A percentile compares a stretch with the other conserved stretches of the same genome.
phyloP scores from a whole-genome alignment of 2,329 filamentous ascomycete genomes.

The Dendrostoma leiphaemia region DNA sequence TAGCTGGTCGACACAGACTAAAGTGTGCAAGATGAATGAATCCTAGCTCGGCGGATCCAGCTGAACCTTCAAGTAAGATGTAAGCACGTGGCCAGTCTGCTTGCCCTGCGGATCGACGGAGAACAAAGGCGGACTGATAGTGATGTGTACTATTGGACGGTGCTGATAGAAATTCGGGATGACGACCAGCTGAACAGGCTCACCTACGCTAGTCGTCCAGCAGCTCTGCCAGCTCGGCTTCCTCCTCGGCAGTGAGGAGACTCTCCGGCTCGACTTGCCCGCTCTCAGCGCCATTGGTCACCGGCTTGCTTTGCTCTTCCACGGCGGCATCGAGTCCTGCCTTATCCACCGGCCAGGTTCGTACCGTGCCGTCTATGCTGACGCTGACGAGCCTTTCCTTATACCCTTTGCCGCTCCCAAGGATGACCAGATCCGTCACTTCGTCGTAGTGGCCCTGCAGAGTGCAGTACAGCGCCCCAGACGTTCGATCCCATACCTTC shows the following conservation, averaged over 20 bases:
- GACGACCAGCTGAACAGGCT: neutral
- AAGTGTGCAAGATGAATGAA: neutral
- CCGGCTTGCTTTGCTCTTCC: slow-evolving; percentile 48
- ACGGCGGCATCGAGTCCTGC: slow-evolving; percentile 50
- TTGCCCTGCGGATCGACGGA: too few species aligned
- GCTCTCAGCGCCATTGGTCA: slow-evolving; percentile 48
- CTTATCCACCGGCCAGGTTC: slow-evolving; percentile 76
- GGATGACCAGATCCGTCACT: slow-evolving; percentile 74
- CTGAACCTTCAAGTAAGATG: too few species aligned
- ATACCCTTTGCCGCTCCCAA: slow-evolving; percentile 39
- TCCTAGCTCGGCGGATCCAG: neutral
- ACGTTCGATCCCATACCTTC: slow-evolving; percentile 79
- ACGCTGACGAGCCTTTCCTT: slow-evolving; percentile 69
- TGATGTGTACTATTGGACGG: neutral
- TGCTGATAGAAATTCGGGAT: neutral
- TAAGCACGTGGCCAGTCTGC: too few species aligned
- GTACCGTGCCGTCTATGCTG: slow-evolving; percentile 84
- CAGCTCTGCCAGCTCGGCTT: slow-evolving; percentile 83
- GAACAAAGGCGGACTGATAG: too few species aligned
- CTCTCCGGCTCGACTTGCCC: slow-evolving; percentile 41
- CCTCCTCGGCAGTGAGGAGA: slow-evolving; percentile 81
- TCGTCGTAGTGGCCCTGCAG: slow-evolving; percentile 90
- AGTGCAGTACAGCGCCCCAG: slow-evolving; percentile 69
- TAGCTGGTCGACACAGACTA: neutral
- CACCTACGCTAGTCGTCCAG: slow-evolving; percentile 68